A percentile compares a stretch with the other conserved stretches of the same genome.
Evolutionary conservation across 2,329 filamentous ascomycete species (phyloP).

Genomic region (Macrophomina pseudophaseolina): DNA sequence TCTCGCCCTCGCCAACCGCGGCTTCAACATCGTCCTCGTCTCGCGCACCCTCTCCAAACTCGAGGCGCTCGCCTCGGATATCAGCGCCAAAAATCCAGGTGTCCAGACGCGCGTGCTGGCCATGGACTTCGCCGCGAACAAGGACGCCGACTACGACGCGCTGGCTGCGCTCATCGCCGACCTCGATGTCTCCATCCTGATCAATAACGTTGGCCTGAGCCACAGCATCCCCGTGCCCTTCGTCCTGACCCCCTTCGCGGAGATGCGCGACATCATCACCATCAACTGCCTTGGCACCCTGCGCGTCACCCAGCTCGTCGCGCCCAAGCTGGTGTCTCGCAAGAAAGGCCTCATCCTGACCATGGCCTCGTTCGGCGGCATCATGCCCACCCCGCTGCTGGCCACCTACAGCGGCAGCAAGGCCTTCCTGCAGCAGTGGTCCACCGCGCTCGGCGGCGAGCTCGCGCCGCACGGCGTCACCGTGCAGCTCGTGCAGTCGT

Average conservation of each 20-base stretch:
- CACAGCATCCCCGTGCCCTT: constrained; percentile 94
- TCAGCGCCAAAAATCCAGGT: constrained; percentile 70
- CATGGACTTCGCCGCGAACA: constrained; percentile 89
- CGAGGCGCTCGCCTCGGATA: constrained; percentile 73
- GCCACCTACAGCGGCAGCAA: constrained; percentile 98
- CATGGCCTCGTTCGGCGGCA: constrained; percentile 95
- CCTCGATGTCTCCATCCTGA: constrained; percentile 81
- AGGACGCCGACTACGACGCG: constrained; percentile 77
- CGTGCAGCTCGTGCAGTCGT: constrained; percentile 89
- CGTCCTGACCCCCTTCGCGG: constrained; percentile 74
- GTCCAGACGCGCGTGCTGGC: constrained; percentile 78
- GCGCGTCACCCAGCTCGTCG: constrained; percentile 82
- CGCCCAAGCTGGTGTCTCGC: constrained; percentile 81
- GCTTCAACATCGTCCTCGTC: constrained; percentile 93
- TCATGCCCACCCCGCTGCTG: constrained; percentile 87
- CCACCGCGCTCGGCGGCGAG: constrained; percentile 81
- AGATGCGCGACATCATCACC: constrained; percentile 87
- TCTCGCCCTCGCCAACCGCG: constrained; percentile 83
- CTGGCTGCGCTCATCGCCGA: constrained; percentile 71
- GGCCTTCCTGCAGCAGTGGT: constrained; percentile 98
- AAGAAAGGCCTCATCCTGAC: constrained; percentile 90
- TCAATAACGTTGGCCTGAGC: constrained; percentile 97
- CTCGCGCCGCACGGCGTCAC: constrained; percentile 80
- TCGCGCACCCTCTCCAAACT: constrained; percentile 96
- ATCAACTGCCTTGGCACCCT: constrained; percentile 95